Conservation (phyloP, 2,329 filamentous ascomycete species). For the Stemphylium beticola region DNA sequence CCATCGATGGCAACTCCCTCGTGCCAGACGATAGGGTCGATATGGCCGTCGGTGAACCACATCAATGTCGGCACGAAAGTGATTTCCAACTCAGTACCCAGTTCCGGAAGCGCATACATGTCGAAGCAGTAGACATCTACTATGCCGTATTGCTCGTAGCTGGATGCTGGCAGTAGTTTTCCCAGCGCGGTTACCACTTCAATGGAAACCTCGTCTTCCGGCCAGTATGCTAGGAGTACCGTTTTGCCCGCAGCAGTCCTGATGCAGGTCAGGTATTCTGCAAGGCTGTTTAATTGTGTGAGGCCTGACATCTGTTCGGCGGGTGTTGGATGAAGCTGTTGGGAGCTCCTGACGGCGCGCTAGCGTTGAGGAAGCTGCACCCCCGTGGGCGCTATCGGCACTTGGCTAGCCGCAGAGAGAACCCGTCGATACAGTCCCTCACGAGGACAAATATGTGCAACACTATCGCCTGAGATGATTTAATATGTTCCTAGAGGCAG, state of each 20-base stretch:
- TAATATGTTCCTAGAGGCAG: too few species aligned
- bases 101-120: constrained; percentile 30
- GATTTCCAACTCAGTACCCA: constrained; percentile 27
- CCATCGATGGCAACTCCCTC: constrained; percentile 29
- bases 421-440: too few species aligned
- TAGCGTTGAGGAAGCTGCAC: not conserved
- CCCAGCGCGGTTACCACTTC: constrained; percentile 19
- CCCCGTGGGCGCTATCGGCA: too few species aligned
- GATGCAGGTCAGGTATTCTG: constrained; percentile 24
- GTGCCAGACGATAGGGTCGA: constrained; percentile 34
- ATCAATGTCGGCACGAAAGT: constrained; percentile 34
- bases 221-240: constrained; percentile 31
- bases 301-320: constrained; percentile 14
- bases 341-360: not conserved
- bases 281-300: constrained; percentile 21
- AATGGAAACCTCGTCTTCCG: constrained; percentile 26
- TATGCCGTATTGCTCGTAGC: constrained; percentile 17
- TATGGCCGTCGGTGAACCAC: constrained; percentile 31
- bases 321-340: not conserved
- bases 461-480: too few species aligned
- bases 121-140: constrained; percentile 32
- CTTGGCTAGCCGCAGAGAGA: too few species aligned
- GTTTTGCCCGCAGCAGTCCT: constrained; percentile 26
- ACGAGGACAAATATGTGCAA: too few species aligned
- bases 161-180: constrained; percentile 21